Evolutionary conservation across 1,284 basidiomycete species (phyloP).

Genomic region (Termitomyces sp.): DNA sequence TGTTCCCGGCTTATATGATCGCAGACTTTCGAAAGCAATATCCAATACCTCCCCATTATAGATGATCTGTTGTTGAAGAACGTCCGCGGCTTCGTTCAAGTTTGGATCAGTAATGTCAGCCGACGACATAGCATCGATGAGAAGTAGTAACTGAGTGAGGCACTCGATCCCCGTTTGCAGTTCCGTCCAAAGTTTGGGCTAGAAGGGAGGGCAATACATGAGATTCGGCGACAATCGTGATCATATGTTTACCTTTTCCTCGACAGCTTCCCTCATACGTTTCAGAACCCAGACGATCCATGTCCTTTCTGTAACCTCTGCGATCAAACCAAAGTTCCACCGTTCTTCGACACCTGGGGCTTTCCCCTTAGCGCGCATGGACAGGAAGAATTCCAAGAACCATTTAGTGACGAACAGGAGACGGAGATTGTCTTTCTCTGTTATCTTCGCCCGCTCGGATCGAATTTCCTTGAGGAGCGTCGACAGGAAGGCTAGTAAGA

Average conservation of each 20-base stretch:
- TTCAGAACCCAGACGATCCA: constrained; percentile 86
- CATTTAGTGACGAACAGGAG: constrained; percentile 81
- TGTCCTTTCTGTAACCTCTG: constrained; percentile 77
- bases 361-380: constrained; percentile 44
- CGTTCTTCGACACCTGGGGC: constrained; percentile 27
- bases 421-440: constrained; percentile 85
- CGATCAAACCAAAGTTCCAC: constrained; percentile 74
- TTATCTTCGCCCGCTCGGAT: constrained; percentile 84
- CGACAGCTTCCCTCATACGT: constrained; percentile 83
- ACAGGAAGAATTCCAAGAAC: constrained; percentile 85
- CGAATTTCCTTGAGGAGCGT: constrained; percentile 88
- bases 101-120: constrained; percentile 47
- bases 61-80: constrained; percentile 83
- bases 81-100: constrained; percentile 69
- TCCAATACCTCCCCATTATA: constrained; percentile 93
- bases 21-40: constrained; percentile 72
- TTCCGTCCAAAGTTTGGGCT: constrained; percentile 92
- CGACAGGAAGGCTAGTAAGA: constrained; percentile 71
- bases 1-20: constrained; percentile 70
- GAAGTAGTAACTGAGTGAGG: constrained; percentile 80
- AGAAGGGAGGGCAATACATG: constrained; percentile 6
- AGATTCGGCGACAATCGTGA: not conserved
- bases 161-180: constrained; percentile 92
- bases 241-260: constrained; percentile 68
- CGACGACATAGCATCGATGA: constrained; percentile 68